These are phyloP conservation scores for Hygrocybe coccinea DNA, from an alignment of 768 basidiomycete species.

Conservation along the genomic window DNA sequence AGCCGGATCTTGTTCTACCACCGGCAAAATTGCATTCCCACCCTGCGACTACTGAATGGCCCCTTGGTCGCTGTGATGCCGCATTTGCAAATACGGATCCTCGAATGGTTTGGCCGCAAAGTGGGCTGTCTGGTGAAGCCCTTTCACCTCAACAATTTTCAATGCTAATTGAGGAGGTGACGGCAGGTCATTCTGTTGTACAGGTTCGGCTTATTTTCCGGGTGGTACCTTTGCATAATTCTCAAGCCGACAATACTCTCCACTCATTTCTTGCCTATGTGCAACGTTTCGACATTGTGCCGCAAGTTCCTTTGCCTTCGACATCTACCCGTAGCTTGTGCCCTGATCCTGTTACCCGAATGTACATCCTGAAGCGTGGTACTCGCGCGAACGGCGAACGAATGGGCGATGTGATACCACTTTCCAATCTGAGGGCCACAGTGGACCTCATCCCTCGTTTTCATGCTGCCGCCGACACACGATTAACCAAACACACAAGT, in stretches of 20 bases:
- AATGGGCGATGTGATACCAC: conserved; percentile 10
- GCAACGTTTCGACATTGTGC: conserved; percentile 8
- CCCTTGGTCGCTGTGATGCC: conserved; percentile 16
- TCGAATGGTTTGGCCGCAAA: conserved; percentile 12
- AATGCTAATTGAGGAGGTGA: not conserved
- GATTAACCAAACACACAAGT: conserved; percentile 4
- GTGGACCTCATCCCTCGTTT: conserved; percentile 11
- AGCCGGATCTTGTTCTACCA: conserved; percentile 15
- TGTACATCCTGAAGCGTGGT: conserved; percentile 6
- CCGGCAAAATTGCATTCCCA: conserved; percentile 19
- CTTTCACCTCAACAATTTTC: not conserved
- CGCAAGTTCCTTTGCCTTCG: conserved; percentile 1
- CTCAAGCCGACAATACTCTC: not conserved
- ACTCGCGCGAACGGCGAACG: not conserved
- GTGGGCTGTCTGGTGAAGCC: conserved; percentile 18
- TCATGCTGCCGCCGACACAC: conserved; percentile 2
- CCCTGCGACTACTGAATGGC: conserved; percentile 17
- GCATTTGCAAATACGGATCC: conserved; percentile 18
- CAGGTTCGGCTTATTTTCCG: conserved; percentile 1
- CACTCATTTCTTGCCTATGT: not conserved
- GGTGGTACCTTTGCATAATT: not conserved
- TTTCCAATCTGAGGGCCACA: conserved; percentile 3
- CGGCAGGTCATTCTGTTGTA: conserved; percentile 2
- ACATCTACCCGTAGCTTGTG: not conserved
- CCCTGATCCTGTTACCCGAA: conserved; percentile 6